Percentiles rank a stretch among this genome's conserved stretches.
phyloP scores from a whole-genome alignment of 75 land plant species.

The Larix kaempferi region DNA sequence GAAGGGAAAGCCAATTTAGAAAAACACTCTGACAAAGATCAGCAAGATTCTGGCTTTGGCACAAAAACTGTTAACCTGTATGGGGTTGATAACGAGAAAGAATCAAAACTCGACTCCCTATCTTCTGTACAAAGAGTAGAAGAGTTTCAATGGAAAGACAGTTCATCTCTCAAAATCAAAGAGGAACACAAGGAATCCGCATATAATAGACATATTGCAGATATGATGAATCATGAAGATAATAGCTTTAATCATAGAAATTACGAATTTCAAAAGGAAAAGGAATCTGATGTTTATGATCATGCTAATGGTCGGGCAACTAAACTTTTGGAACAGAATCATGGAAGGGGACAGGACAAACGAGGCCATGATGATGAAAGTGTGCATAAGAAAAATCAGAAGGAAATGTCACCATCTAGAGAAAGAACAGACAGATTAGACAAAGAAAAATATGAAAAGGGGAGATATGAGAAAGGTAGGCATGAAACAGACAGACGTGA shows the following conservation, averaged over 20 bases:
- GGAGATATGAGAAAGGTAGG: background rate
- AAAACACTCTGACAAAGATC: background rate
- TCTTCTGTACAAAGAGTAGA: background rate
- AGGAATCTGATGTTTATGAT: background rate
- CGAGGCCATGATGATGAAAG: background rate
- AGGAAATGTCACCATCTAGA: background rate
- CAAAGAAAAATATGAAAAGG: background rate
- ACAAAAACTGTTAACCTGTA: background rate
- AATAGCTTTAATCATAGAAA: background rate
- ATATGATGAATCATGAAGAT: background rate
- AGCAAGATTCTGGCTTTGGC: background rate
- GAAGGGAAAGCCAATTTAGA: slow-evolving; percentile 1
- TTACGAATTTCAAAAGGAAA: background rate
- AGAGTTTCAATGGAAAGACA: background rate
- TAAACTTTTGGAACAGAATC: background rate
- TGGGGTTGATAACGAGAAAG: background rate
- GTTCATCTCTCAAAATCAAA: background rate
- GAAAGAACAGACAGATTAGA: background rate
- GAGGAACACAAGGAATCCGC: background rate
- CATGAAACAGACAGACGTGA: background rate
- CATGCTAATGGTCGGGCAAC: background rate
- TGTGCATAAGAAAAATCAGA: slow-evolving; percentile 1
- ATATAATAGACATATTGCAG: background rate
- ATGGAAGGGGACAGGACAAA: background rate
- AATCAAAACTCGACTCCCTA: background rate